phyloP scores from a whole-genome alignment of 2,329 filamentous ascomycete species.

The Colletotrichum sp. region DNA sequence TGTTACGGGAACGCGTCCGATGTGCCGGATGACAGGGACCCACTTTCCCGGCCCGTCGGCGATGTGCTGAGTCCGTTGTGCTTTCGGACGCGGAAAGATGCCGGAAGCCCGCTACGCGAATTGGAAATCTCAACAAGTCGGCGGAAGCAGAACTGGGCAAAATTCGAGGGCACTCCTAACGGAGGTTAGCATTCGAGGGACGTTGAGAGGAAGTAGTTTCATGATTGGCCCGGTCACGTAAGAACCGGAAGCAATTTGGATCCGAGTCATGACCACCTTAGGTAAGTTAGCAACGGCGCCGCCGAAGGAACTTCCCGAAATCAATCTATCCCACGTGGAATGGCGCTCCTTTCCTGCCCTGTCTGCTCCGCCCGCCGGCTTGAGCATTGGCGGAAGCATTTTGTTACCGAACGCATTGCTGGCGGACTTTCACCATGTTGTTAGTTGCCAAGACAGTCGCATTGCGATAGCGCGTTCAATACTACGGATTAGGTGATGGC shows the following conservation, averaged over 20 bases:
- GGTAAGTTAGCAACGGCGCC: background rate
- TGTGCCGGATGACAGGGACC: background rate
- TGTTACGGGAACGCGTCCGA: background rate
- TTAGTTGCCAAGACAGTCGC: background rate
- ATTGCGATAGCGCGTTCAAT: background rate
- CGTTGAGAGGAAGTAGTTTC: background rate
- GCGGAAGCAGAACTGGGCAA: background rate
- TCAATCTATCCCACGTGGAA: background rate
- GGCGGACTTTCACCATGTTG: background rate
- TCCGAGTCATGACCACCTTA: conserved; percentile 2
- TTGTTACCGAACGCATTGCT: background rate
- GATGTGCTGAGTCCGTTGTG: background rate
- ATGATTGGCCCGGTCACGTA: conserved; percentile 17
- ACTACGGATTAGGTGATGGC: background rate
- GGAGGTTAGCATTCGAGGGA: background rate
- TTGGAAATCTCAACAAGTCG: background rate
- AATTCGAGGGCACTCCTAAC: background rate
- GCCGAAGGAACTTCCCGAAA: conserved; percentile 4
- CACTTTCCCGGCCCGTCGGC: background rate
- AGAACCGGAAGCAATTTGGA: conserved; percentile 8
- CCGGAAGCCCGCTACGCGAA: background rate
- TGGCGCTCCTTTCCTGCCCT: background rate
- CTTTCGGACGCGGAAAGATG: background rate
- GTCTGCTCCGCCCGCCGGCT: background rate
- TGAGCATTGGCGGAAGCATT: background rate